phyloP scores from a whole-genome alignment of 1,284 basidiomycete species.

The Chalciporus piperatoides region DNA sequence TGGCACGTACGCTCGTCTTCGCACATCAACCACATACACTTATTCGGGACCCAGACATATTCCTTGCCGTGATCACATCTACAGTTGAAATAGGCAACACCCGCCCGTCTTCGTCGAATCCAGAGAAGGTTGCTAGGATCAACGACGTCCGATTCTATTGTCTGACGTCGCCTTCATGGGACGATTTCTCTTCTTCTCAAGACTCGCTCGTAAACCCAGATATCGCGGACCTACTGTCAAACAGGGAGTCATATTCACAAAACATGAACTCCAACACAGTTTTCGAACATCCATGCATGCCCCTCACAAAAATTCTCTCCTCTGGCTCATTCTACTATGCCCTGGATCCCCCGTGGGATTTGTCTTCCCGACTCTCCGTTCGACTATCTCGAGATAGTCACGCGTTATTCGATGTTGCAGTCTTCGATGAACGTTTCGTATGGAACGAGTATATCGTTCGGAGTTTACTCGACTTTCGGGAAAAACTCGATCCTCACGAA shows the following conservation, averaged over 20 bases:
- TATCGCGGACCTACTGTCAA: slow-evolving; percentile 42
- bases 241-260: slow-evolving; percentile 48
- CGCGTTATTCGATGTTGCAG: slow-evolving; percentile 51
- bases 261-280: slow-evolving; percentile 40
- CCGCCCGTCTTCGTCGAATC: slow-evolving; percentile 52
- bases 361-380: slow-evolving; percentile 75
- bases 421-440: slow-evolving; percentile 79
- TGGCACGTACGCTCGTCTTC: slow-evolving; percentile 41
- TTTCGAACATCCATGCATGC: slow-evolving; percentile 87
- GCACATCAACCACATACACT: slow-evolving; percentile 1
- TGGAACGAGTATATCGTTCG: slow-evolving; percentile 86
- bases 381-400: slow-evolving; percentile 54
- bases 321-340: slow-evolving; percentile 95
- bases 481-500: slow-evolving; percentile 66
- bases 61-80: slow-evolving; percentile 72
- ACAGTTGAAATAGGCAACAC: slow-evolving; percentile 78
- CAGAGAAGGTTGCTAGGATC: slow-evolving; percentile 69
- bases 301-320: slow-evolving; percentile 88
- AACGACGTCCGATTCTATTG: slow-evolving; percentile 78
- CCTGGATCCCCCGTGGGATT: slow-evolving; percentile 77
- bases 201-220: slow-evolving; percentile 53
- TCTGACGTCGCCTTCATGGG: slow-evolving; percentile 67
- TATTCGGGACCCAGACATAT: slow-evolving; percentile 55
- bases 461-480: slow-evolving; percentile 78
- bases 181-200: slow-evolving; percentile 53